Conservation (phyloP, 345 rosid genomes). For the Pugionium dolabratum region DNA sequence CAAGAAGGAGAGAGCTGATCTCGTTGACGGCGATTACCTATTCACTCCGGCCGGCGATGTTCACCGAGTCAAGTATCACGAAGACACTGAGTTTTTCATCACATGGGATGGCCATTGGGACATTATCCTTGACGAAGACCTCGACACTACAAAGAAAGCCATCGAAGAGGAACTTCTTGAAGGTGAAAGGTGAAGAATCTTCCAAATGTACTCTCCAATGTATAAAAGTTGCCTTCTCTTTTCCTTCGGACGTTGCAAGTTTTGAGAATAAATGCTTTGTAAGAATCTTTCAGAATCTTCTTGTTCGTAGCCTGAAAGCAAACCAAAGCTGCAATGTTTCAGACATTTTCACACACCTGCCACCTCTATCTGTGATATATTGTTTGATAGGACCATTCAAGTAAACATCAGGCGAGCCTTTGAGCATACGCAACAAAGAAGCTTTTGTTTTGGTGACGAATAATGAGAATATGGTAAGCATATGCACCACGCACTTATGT, state of each 20-base stretch:
- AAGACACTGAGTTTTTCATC: constrained; percentile 86
- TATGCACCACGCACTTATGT: constrained; percentile 94
- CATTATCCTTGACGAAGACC: constrained; percentile 77
- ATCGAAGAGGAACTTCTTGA: constrained; percentile 35
- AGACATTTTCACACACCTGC: constrained; percentile 52
- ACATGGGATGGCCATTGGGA: constrained; percentile 98
- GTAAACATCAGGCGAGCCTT: constrained; percentile 95
- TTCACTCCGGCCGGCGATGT: constrained; percentile 83
- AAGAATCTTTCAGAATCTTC: constrained; percentile 55
- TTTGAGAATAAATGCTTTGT: background rate
- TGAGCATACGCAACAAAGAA: constrained; percentile 94
- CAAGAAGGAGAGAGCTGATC: constrained; percentile 64
- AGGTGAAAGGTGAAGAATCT: background rate
- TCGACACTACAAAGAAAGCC: constrained; percentile 58
- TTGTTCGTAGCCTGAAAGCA: constrained; percentile 77
- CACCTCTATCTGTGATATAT: constrained; percentile 83
- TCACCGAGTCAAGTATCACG: constrained; percentile 81
- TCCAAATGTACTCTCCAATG: background rate
- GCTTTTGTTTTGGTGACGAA: constrained; percentile 99
- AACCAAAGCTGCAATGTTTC: background rate
- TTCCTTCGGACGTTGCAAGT: background rate
- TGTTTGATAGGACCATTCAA: constrained; percentile 91
- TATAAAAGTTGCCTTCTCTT: background rate
- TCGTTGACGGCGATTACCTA: constrained; percentile 68
- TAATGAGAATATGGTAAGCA: constrained; percentile 96